Evolutionary conservation across 2,329 filamentous ascomycete genomes (phyloP), one percentile per base, ranked within the genome.

Genomic region (Alternaria dauci): DNA sequence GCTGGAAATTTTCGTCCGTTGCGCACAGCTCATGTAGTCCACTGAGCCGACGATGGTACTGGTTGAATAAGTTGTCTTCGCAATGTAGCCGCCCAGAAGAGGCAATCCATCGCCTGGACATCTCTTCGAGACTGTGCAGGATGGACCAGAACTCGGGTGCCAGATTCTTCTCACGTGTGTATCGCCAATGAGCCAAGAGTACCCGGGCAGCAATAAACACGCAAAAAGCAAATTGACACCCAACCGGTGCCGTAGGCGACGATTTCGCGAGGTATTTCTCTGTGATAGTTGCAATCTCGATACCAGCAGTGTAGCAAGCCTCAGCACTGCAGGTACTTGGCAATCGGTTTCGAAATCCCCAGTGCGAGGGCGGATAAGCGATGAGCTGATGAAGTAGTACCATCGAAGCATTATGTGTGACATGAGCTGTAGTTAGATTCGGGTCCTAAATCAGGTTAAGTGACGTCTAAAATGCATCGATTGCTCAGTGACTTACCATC

Each of bases 141-240:
- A 39, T n/a, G 8, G 38, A 39, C n/a, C n/a, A 20, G 8, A 20
- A 39, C 9, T 20, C n/a, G 38, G 38, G 8, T 0, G 38, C 38
- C 9, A 36, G 32, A 2, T 16, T 6, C 0, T n/a, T 63, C 8
- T 43, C 60, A 25, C 47, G 11, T 12, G 39, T 52, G 43, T 65
- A 67, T 20, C 58, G 58, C 65, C 66, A 70, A 32, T 70, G 63
- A 6, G 64, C 44, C 9, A 70, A 58, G 0, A 70, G 55, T 5
- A 67, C 59, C 26, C 67, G 51, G 14, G 65, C 67, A n/a, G 67
- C 67, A n/a, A 70, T 63, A 51, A 65, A 70, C 5, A 70, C 36
- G 46, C 67, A 70, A 34, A 68, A 70, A 3, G 58, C 64, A 34
- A 58, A 67, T 25, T 70, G 67, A 32, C 52, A 65, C 11, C 61